Evolutionary conservation across 1,284 basidiomycete species (phyloP).

Genomic region (Malassezia psittaci): DNA sequence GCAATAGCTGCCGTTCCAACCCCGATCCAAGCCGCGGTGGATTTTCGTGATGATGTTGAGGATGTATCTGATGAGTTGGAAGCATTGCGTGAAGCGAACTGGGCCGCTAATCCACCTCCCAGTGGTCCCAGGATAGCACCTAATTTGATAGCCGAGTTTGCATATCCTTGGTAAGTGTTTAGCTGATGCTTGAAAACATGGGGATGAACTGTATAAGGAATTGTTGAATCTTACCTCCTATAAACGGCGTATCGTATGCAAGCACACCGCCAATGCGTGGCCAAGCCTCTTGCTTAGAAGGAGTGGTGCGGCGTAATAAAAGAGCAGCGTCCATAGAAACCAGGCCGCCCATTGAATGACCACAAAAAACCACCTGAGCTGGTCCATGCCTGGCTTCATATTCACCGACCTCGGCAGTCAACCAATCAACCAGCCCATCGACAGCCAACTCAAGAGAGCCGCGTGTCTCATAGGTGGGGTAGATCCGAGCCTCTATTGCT

Average conservation of each 20-base stretch:
- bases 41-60: neutral
- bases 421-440: conserved; percentile 23
- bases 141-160: neutral
- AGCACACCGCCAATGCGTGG: conserved; percentile 68
- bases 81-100: neutral
- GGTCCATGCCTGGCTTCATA: conserved; percentile 57
- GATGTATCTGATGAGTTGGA: neutral
- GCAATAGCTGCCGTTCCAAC: conserved; percentile 51
- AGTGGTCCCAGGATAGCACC: conserved; percentile 44
- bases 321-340: conserved; percentile 73
- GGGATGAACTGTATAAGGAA: conserved; percentile 57
- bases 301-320: conserved; percentile 26
- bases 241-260: conserved; percentile 69
- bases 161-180: conserved; percentile 55
- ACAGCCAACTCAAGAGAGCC: conserved; percentile 31
- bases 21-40: conserved; percentile 9
- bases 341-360: conserved; percentile 57
- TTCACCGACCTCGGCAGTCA: conserved; percentile 65
- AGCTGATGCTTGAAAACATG: conserved; percentile 73
- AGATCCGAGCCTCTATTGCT: conserved; percentile 63
- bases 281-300: conserved; percentile 58
- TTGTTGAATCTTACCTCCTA: conserved; percentile 9
- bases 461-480: conserved; percentile 76
- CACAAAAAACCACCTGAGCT: conserved; percentile 62
- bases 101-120: conserved; percentile 27